Evolutionary conservation across 23 red algal species (phyloP).

Genomic region (Gracilaria caudata): DNA sequence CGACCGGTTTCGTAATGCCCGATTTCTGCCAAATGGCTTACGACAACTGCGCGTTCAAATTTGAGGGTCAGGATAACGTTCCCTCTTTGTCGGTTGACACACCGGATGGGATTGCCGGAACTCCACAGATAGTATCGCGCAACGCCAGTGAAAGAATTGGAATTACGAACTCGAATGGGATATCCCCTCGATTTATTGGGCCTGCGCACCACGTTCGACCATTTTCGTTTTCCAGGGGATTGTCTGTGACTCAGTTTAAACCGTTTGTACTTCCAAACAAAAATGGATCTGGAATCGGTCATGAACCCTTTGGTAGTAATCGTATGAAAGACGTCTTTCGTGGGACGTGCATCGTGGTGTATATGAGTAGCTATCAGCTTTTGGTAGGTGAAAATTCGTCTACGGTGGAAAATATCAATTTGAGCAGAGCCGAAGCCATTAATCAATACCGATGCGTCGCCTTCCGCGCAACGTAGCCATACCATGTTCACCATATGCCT

Average conservation of each 20-base stretch:
- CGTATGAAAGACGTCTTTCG: neutral
- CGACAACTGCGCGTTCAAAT: neutral
- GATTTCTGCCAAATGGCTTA: neutral
- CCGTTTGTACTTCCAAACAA: neutral
- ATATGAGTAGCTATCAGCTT: neutral
- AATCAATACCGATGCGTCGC: too few species aligned
- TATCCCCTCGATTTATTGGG: neutral
- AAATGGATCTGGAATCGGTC: conserved; percentile 5
- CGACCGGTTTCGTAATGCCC: too few species aligned
- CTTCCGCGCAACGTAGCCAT: too few species aligned
- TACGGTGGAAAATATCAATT: too few species aligned
- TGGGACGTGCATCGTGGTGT: neutral
- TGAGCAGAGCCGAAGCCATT: too few species aligned
- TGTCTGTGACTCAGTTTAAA: conserved; percentile 28
- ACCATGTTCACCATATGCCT: too few species aligned
- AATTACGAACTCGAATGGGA: neutral
- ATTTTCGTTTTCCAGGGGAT: neutral
- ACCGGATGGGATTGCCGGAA: neutral
- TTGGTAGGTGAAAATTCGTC: too few species aligned
- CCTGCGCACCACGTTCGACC: neutral
- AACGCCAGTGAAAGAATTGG: neutral
- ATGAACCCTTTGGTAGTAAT: conserved; percentile 2
- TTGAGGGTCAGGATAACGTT: neutral
- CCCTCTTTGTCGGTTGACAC: neutral
- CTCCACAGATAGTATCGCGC: neutral